Evolutionary conservation across 495 filamentous ascomycete genomes (phyloP).

Genomic region (Podospora didyma): DNA sequence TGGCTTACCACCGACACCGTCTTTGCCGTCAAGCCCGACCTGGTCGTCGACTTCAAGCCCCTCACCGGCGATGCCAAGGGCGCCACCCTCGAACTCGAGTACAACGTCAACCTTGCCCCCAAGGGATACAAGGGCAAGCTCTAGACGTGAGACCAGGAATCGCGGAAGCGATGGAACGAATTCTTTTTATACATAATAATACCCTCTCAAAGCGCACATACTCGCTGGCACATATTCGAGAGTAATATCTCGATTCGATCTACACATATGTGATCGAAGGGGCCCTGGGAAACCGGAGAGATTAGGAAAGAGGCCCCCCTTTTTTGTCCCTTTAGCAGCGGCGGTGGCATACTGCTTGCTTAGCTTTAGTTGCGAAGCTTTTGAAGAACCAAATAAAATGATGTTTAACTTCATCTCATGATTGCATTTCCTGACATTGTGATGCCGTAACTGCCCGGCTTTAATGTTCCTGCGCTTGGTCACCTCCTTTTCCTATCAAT

Average conservation of each 20-base stretch:
- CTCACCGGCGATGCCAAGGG: constrained; percentile 57
- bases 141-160: constrained; percentile 5
- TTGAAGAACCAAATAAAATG: too few species aligned
- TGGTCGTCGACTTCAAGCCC: constrained; percentile 69
- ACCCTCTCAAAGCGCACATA: not conserved
- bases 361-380: too few species aligned
- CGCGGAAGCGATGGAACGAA: not conserved
- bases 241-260: too few species aligned
- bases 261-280: too few species aligned
- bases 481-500: too few species aligned
- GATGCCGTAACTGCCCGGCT: too few species aligned
- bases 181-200: not conserved
- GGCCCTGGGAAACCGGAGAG: too few species aligned
- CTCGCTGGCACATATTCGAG: not conserved
- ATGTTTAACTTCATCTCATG: too few species aligned
- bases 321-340: too few species aligned
- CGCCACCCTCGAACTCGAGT: constrained; percentile 62
- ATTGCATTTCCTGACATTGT: too few species aligned
- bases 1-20: constrained; percentile 69
- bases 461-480: too few species aligned
- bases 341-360: too few species aligned
- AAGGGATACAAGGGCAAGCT: constrained; percentile 48
- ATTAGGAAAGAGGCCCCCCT: not conserved
- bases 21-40: constrained; percentile 76
- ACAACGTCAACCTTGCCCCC: constrained; percentile 54